phyloP scores from a whole-genome alignment of 208 protist species.

The Dictyostelium gargantuum region DNA sequence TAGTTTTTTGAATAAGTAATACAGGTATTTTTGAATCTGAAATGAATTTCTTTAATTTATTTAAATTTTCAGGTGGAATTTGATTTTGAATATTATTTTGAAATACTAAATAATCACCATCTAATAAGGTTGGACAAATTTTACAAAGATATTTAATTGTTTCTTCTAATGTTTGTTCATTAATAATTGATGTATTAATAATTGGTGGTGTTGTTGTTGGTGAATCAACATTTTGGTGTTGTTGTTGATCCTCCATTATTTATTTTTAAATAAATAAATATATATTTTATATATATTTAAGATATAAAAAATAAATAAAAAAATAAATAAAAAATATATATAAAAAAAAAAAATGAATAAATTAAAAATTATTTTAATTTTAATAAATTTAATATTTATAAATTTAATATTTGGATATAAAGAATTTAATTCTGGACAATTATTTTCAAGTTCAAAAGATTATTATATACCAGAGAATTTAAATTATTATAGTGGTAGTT shows the following conservation, averaged over 20 bases:
- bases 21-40: conserved; percentile 40
- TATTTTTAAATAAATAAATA: background rate
- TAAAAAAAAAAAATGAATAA: background rate
- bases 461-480: background rate
- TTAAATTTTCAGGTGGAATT: background rate
- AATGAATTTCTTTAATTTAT: conserved; percentile 36
- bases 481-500: background rate
- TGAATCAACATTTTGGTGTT: background rate
- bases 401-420: background rate
- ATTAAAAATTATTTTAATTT: background rate
- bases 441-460: background rate
- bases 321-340: too few relatives aligned
- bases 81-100: background rate
- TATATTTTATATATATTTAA: too few relatives aligned
- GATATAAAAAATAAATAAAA: too few relatives aligned
- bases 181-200: background rate
- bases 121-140: conserved; percentile 26
- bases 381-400: background rate
- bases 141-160: conserved; percentile 34
- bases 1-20: conserved; percentile 54
- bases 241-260: background rate
- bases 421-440: background rate
- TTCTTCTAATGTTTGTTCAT: background rate
- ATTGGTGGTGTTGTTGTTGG: background rate
- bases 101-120: conserved; percentile 8